Base-by-base conservation (phyloP, 192 early-diverging fungal species). In the Gorgonomyces haynaldii region DNA sequence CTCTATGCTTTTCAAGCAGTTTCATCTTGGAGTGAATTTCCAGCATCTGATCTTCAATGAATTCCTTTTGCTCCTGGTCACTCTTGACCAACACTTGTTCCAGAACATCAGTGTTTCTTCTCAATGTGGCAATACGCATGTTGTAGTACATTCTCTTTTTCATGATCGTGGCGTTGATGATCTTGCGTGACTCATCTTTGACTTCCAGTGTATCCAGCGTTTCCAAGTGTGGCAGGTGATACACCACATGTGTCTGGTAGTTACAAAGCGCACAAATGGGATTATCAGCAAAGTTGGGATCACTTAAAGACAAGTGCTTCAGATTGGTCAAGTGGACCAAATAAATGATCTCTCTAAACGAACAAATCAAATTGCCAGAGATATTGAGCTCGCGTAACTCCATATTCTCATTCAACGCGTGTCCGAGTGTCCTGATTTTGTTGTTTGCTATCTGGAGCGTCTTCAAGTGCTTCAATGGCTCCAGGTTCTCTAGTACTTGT, bases 101-200 rank as follows among this genome's bases (percentile, higher is more conserved):
- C 22, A 79, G 48, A 49, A 79, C 72, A 46, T 74, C 68, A 13
- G 64, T 60, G 56, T 79, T 79, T 12, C 76, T 52, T 37, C 74
- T 64, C 34, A 79, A 72, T 0, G 76, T 78, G 20, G 63, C 50
- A 30, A 78, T 78, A 15, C 74, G 57, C 70, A 78, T 79, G 37
- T 71, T 79, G 55, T 79, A 79, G 47, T 78, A 79, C 76, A 79
- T 79, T 22, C 69, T 45, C 52, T 79, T 79, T 42, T 79, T 79
- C 21, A 79, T 45, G 19, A 79, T 65, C 1, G 76, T 79, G 1
- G 76, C 70, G 20, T 43, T 62, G 17, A 79, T 74, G 23, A 69
- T 65, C 32, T 61, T 63, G 28, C 76, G 25, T 10, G 63, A 67
- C 45, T 79, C 76, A 8, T 70, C 70, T 2, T 68, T 74, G 6